A percentile compares a stretch with the other conserved stretches of the same genome.
These are phyloP conservation scores for Poa annua DNA, from an alignment of 176 grass and related monocot genomes.

Conservation along the genomic window DNA sequence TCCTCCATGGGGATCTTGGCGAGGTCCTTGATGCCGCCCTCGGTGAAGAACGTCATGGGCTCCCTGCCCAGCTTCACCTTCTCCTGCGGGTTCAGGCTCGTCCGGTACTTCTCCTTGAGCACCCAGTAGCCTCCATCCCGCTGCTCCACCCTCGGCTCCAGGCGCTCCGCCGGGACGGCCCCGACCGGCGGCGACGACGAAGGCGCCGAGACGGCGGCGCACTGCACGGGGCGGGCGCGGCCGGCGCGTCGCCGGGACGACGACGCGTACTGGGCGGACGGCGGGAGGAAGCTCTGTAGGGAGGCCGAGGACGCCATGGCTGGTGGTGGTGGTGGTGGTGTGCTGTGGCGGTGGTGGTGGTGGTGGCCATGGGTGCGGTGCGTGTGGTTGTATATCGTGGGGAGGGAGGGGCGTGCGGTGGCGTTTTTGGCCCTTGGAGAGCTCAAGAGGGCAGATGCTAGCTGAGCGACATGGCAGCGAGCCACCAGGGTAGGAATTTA, in stretches of 20 bases:
- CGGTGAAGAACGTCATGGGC: conserved; percentile 77
- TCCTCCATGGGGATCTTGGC: conserved; percentile 69
- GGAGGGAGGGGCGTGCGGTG: conserved; percentile 35
- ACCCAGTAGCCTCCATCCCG: conserved; percentile 67
- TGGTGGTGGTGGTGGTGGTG: not conserved
- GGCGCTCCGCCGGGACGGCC: conserved; percentile 39
- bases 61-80: conserved; percentile 97
- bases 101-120: conserved; percentile 81
- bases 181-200: conserved; percentile 9
- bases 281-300: conserved; percentile 64
- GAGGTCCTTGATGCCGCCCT: conserved; percentile 73
- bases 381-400: conserved; percentile 54
- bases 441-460: conserved; percentile 49
- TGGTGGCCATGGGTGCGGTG: conserved; percentile 53
- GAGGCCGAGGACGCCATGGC: conserved; percentile 77
- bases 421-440: conserved; percentile 52
- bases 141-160: conserved; percentile 80
- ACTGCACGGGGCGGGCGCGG: conserved; percentile 7
- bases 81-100: conserved; percentile 86
- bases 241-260: conserved; percentile 9
- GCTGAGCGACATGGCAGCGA: not conserved
- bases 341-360: not conserved
- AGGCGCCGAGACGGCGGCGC: conserved; percentile 26
- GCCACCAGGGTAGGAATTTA: conserved; percentile 20
- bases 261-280: conserved; percentile 23